These are phyloP conservation scores for Aspergillus chevalieri DNA, from an alignment of 2,329 filamentous ascomycete genomes.

Conservation along the genomic window DNA sequence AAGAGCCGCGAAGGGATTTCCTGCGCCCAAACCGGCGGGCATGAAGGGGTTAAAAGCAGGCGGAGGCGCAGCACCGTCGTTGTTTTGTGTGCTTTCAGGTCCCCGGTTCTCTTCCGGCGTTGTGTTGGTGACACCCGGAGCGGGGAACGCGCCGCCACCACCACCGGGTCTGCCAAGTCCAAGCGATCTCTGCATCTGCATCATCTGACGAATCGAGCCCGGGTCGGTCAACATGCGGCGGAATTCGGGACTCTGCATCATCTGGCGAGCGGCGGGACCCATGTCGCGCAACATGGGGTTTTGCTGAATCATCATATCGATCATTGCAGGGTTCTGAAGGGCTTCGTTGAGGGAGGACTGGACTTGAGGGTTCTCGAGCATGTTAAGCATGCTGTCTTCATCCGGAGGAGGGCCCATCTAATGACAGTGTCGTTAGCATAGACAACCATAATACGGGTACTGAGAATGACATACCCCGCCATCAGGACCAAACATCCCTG, in stretches of 20 bases:
- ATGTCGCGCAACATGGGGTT: slow-evolving; percentile 75
- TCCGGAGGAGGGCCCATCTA: slow-evolving; percentile 86
- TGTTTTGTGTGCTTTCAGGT: slow-evolving; percentile 22
- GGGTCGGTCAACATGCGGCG: slow-evolving; percentile 91
- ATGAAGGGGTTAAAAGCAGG: slow-evolving; percentile 31
- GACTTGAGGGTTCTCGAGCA: slow-evolving; percentile 84
- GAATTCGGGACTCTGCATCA: slow-evolving; percentile 83
- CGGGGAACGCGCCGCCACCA: slow-evolving; percentile 63
- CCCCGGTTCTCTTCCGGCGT: slow-evolving; percentile 53
- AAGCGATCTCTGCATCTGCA: slow-evolving; percentile 69
- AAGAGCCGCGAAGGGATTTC: slow-evolving; percentile 59
- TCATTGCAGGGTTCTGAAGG: slow-evolving; percentile 86
- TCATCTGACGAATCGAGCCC: slow-evolving; percentile 71
- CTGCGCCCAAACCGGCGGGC: slow-evolving; percentile 20
- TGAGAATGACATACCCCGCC: slow-evolving; percentile 60
- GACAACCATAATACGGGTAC: neutral
- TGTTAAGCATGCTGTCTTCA: slow-evolving; percentile 71
- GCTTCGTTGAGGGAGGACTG: slow-evolving; percentile 87
- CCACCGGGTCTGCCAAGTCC: slow-evolving; percentile 47
- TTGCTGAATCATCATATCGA: slow-evolving; percentile 89
- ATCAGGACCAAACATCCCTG: slow-evolving; percentile 86
- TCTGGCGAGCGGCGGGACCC: slow-evolving; percentile 67
- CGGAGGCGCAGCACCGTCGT: slow-evolving; percentile 40
- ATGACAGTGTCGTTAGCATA: slow-evolving; percentile 5
- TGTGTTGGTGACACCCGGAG: slow-evolving; percentile 84